A percentile compares a stretch with the other conserved stretches of the same genome.
Evolutionary conservation across 306 rosid species (phyloP).

Genomic region (Malus asiatica): DNA sequence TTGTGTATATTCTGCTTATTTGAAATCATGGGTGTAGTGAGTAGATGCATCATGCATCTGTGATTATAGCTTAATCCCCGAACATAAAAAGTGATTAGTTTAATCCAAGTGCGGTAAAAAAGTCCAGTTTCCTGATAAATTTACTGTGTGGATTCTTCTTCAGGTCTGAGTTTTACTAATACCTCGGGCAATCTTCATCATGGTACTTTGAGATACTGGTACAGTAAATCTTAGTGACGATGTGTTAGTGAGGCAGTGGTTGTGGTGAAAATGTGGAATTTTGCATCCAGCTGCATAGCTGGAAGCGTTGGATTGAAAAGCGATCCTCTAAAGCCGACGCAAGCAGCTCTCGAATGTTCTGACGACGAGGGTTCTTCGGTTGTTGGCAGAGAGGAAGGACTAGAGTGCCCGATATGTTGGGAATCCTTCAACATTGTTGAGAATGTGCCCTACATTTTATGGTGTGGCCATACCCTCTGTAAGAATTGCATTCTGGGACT

Average conservation of each 20-base stretch:
- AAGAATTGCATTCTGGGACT: slow-evolving; percentile 90
- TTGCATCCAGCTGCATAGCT: slow-evolving; percentile 77
- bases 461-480: slow-evolving; percentile 99
- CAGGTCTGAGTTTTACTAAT: slow-evolving; percentile 17
- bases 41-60: too few relatives aligned
- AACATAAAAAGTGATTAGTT: background rate
- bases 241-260: slow-evolving; percentile 22
- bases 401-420: slow-evolving; percentile 96
- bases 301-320: slow-evolving; percentile 55
- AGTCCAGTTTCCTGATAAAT: background rate
- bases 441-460: slow-evolving; percentile 90
- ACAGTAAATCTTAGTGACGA: slow-evolving; percentile 17
- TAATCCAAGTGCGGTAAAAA: background rate
- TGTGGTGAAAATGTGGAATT: slow-evolving; percentile 71
- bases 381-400: slow-evolving; percentile 78
- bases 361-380: slow-evolving; percentile 80
- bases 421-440: slow-evolving; percentile 94
- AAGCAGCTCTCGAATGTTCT: slow-evolving; percentile 61
- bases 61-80: background rate
- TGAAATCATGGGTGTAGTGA: background rate
- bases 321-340: slow-evolving; percentile 40
- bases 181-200: background rate
- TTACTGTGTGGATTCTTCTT: background rate
- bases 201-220: background rate
- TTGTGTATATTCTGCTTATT: background rate